These are phyloP conservation scores for Hysterangium stoloniferum DNA, from an alignment of 768 basidiomycete species.

Conservation along the genomic window DNA sequence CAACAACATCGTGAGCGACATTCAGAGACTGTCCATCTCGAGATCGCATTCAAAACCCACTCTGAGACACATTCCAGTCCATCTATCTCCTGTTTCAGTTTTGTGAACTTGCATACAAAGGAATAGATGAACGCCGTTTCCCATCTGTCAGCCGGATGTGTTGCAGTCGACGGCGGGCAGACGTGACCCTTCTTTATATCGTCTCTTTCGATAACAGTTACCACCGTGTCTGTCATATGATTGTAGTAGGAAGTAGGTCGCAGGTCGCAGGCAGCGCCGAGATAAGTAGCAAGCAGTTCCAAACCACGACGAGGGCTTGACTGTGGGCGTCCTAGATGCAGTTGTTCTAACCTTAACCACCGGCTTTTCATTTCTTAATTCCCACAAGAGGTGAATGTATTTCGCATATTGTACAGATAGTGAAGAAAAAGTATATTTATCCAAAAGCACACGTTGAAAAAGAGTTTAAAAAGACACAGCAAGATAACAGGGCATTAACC, in stretches of 20 bases:
- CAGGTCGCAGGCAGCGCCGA: slow-evolving; percentile 19
- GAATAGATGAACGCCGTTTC: slow-evolving; percentile 80
- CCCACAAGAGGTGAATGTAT: not conserved
- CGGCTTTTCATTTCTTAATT: slow-evolving; percentile 10
- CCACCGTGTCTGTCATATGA: slow-evolving; percentile 15
- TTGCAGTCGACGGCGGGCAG: slow-evolving; percentile 52
- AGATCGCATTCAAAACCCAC: slow-evolving; percentile 39
- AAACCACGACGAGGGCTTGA: slow-evolving; percentile 3
- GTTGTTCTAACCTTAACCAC: slow-evolving; percentile 11
- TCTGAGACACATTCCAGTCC: slow-evolving; percentile 77
- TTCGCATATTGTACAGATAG: not conserved
- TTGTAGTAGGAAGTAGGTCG: slow-evolving; percentile 19
- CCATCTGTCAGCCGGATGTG: slow-evolving; percentile 77
- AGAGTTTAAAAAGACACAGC: slow-evolving; percentile 11
- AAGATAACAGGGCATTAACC: slow-evolving; percentile 46
- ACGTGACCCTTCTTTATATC: slow-evolving; percentile 43
- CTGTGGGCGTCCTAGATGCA: slow-evolving; percentile 11
- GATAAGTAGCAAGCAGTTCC: slow-evolving; percentile 28
- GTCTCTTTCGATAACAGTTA: not conserved
- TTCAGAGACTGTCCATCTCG: not conserved
- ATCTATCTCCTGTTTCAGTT: slow-evolving; percentile 65
- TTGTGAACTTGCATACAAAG: slow-evolving; percentile 78
- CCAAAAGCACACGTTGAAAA: slow-evolving; percentile 8
- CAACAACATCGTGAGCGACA: slow-evolving; percentile 9
- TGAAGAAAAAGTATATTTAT: slow-evolving; percentile 1